Base-by-base conservation (phyloP, 768 basidiomycete genomes). In the Suillus sp. region DNA sequence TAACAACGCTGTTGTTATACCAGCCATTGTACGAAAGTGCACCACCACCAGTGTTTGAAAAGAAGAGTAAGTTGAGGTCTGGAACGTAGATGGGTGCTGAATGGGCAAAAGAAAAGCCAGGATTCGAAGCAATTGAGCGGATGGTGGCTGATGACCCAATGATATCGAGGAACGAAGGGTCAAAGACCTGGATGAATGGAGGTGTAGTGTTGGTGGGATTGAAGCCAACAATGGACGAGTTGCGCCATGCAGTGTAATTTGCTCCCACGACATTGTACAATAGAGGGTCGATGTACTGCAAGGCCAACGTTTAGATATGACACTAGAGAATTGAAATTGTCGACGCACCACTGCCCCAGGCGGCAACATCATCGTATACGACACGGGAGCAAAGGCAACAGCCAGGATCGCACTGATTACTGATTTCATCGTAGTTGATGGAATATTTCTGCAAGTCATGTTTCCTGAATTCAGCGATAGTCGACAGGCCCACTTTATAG, bases 1-100 rank as follows among this genome's bases (percentile, higher is more conserved):
- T 80, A 2, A 90, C 79, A 53, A 83, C 75, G 63, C 85, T 91
- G 68, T 88, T 90, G 63, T 87, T 82, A 66, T 89, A 72, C 56
- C 87, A 72, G 65, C 86, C 86, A 59, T 84, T 89, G 70, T 83
- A 81, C 6, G 88, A 88, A 2, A 88, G 78, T 37, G 82, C 61
- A 2, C 87, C 89, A 6, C 90, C 89, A 60, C 83, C 85, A 65
- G 86, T 90, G 74, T 86, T 88, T 7, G 83, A 80, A 69, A 93
- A 93, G 77, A 86, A 88, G 2, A 93, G 78, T 65, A 89, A 84
- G 69, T 91, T 83, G 7, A 84, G 86, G 22, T 77, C 79, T 4
- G 84, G 72, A 45, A 83, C 77, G 74, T 84, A 90, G 2, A 91
- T 77, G 0, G 88, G 88, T 10, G 88, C 90, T 74, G 91, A 90